These are phyloP conservation scores for Ganoderma meredithae DNA, from an alignment of 1,284 basidiomycete genomes.

Conservation along the genomic window DNA sequence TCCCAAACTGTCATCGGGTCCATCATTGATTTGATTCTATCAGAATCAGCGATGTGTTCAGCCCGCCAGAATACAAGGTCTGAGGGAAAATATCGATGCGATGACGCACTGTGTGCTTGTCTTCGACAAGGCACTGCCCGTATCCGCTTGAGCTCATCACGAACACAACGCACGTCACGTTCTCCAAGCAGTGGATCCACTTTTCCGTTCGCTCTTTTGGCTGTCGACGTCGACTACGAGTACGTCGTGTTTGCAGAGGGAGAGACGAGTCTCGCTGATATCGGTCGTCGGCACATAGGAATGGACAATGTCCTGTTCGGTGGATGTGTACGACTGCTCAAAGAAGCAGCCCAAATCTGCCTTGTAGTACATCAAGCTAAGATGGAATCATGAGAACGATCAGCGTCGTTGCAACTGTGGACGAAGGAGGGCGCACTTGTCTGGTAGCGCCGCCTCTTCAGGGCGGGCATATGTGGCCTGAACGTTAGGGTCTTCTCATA, in stretches of 20 bases:
- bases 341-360: slow-evolving; percentile 82
- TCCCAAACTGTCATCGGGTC: slow-evolving; percentile 96
- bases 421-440: slow-evolving; percentile 67
- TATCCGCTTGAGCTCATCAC: slow-evolving; percentile 88
- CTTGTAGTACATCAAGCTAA: slow-evolving; percentile 80
- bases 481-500: slow-evolving; percentile 85
- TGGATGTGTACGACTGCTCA: slow-evolving; percentile 71
- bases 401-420: slow-evolving; percentile 1
- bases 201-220: slow-evolving; percentile 91
- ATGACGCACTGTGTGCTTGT: slow-evolving; percentile 81
- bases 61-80: neutral
- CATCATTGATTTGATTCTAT: slow-evolving; percentile 95
- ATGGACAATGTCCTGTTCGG: slow-evolving; percentile 86
- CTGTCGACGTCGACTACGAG: slow-evolving; percentile 93
- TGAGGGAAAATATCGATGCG: neutral
- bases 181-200: slow-evolving; percentile 89
- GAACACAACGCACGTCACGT: slow-evolving; percentile 89
- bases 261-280: slow-evolving; percentile 93
- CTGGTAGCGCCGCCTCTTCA: slow-evolving; percentile 88
- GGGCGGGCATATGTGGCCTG: slow-evolving; percentile 78
- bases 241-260: slow-evolving; percentile 76
- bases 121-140: slow-evolving; percentile 94
- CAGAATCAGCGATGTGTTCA: neutral
- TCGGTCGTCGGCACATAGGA: slow-evolving; percentile 90
- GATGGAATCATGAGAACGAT: slow-evolving; percentile 18